Conservation (phyloP, 140 eudicot genomes). For the Flaveria floridana region DNA sequence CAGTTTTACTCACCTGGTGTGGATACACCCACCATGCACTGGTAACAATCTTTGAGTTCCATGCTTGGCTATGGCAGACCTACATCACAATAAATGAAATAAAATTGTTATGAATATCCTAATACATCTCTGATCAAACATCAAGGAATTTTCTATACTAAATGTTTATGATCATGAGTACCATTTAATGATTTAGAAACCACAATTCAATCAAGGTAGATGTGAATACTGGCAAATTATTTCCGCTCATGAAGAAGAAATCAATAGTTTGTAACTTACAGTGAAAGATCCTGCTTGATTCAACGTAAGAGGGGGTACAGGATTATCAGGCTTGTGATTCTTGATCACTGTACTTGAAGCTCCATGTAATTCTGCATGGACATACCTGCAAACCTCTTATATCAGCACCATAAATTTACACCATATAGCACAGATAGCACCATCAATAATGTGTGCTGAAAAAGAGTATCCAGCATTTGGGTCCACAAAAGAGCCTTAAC, state of each 20-base stretch:
- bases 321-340: slow-evolving; percentile 88
- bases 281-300: slow-evolving; percentile 99
- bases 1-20: slow-evolving; percentile 95
- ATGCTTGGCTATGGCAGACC: slow-evolving; percentile 99
- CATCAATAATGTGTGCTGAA: slow-evolving; percentile 3
- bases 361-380: slow-evolving; percentile 98
- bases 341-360: slow-evolving; percentile 97
- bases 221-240: slow-evolving; percentile 1
- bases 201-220: not conserved
- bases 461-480: not conserved
- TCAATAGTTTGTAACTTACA: slow-evolving; percentile 46
- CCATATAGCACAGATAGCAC: slow-evolving; percentile 19
- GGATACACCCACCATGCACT: slow-evolving; percentile 99
- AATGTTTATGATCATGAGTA: not conserved
- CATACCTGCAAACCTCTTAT: slow-evolving; percentile 57
- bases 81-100: slow-evolving; percentile 22
- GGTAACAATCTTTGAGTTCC: slow-evolving; percentile 97
- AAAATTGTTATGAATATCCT: not conserved
- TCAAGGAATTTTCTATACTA: not conserved
- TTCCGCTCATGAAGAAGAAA: not conserved
- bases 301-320: slow-evolving; percentile 93
- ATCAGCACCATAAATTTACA: slow-evolving; percentile 15
- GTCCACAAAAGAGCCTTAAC: not conserved
- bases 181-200: not conserved
- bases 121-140: not conserved